A percentile compares a stretch with the other conserved stretches of the same genome.
These are phyloP conservation scores for Cordyceps cicadae DNA, from an alignment of 2,329 filamentous ascomycete species.

Conservation along the genomic window DNA sequence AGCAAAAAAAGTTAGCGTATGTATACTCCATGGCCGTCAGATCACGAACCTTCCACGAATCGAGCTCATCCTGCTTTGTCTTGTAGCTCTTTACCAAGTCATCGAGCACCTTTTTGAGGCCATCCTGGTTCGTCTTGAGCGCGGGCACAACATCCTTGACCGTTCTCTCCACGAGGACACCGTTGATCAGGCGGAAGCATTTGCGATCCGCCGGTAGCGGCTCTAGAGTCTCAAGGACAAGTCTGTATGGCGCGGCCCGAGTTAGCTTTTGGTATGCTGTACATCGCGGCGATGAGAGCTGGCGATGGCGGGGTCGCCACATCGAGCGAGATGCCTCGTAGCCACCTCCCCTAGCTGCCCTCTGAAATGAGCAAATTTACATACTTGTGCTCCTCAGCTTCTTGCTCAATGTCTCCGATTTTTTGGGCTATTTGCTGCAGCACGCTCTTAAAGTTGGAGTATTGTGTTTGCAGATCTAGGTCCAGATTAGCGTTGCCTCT, in stretches of 20 bases:
- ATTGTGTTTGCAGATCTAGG: constrained; percentile 70
- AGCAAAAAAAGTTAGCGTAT: constrained; percentile 16
- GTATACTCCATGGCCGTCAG: not conserved
- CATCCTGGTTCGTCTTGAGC: constrained; percentile 87
- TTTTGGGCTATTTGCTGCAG: constrained; percentile 92
- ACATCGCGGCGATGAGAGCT: not conserved
- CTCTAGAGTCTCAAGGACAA: constrained; percentile 85
- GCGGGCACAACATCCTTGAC: constrained; percentile 88
- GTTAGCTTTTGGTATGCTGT: not conserved
- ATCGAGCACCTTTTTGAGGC: constrained; percentile 86
- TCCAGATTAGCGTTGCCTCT: constrained; percentile 4
- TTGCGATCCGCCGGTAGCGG: constrained; percentile 80
- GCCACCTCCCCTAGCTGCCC: not conserved
- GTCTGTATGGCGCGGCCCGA: constrained; percentile 42
- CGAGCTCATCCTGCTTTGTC: constrained; percentile 85
- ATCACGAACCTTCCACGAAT: constrained; percentile 82
- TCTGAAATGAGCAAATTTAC: constrained; percentile 26
- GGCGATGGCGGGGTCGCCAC: not conserved
- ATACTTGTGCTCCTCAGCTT: constrained; percentile 96
- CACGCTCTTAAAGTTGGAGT: constrained; percentile 66
- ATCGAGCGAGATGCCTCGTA: not conserved
- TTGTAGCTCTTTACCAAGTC: constrained; percentile 97
- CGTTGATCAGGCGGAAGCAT: constrained; percentile 98
- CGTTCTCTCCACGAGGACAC: constrained; percentile 87
- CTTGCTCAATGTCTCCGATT: constrained; percentile 95